These are phyloP conservation scores for Adansonia madagascariensis DNA, from an alignment of 441 rosid genomes.

Conservation along the genomic window DNA sequence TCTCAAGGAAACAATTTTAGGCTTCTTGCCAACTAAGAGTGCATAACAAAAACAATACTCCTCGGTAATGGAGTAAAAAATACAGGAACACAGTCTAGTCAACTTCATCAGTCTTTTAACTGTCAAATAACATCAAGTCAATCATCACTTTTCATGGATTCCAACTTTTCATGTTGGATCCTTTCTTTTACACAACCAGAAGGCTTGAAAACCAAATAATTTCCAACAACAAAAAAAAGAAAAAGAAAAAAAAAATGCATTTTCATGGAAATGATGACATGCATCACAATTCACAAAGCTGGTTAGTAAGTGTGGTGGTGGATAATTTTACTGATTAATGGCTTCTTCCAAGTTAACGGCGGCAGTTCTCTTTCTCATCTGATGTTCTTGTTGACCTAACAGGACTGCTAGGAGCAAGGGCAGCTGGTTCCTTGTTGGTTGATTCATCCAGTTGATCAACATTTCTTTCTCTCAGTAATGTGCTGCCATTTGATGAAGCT, in stretches of 20 bases:
- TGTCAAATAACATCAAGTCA: not conserved
- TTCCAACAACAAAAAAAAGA: not conserved
- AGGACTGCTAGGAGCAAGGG: conserved; percentile 47
- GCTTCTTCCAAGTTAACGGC: conserved; percentile 33
- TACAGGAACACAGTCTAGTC: not conserved
- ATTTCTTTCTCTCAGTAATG: conserved; percentile 81
- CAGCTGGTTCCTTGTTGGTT: conserved; percentile 42
- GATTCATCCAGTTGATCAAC: conserved; percentile 53
- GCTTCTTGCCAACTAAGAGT: too few species aligned
- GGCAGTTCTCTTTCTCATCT: conserved; percentile 80
- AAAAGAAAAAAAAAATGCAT: not conserved
- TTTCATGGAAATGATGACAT: not conserved
- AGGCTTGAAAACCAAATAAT: not conserved
- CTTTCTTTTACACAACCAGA: not conserved
- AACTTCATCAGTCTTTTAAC: not conserved
- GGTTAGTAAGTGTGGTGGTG: not conserved
- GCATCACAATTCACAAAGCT: not conserved
- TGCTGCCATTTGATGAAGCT: conserved; percentile 57
- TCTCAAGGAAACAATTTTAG: too few species aligned
- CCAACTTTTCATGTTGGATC: conserved; percentile 18
- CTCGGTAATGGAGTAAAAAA: too few species aligned
- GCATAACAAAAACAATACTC: too few species aligned
- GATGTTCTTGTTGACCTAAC: conserved; percentile 48
- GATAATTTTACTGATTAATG: not conserved
- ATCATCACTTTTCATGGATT: conserved; percentile 9